Evolutionary conservation across 495 filamentous ascomycete species (phyloP).

Genomic region (Poronia punctata): DNA sequence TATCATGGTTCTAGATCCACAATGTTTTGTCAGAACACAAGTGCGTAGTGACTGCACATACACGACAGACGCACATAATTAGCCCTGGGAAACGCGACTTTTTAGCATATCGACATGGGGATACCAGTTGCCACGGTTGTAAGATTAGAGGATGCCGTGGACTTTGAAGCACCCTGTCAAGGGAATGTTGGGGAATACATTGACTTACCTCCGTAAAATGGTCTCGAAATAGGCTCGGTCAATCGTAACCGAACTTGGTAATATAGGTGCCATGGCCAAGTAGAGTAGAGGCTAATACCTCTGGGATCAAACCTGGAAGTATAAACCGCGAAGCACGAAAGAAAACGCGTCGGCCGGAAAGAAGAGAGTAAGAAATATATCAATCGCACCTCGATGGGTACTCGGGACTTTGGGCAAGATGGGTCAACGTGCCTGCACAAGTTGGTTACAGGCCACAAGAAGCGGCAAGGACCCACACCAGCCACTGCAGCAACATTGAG

Average conservation of each 20-base stretch:
- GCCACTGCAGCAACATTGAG: no score
- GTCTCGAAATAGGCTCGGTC: slow-evolving; percentile 48
- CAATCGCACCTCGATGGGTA: no score
- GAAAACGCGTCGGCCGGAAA: background rate
- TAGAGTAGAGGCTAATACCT: background rate
- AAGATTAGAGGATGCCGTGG: background rate
- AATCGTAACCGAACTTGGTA: slow-evolving; percentile 39
- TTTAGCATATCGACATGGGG: background rate
- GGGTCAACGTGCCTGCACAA: no score
- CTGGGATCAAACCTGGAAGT: background rate
- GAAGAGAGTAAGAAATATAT: background rate
- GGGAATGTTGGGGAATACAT: slow-evolving; percentile 5
- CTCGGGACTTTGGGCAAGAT: no score
- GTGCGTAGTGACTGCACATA: background rate
- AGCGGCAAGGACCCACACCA: no score
- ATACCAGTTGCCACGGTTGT: background rate
- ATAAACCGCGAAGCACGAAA: background rate
- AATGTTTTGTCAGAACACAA: slow-evolving; percentile 1
- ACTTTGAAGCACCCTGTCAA: background rate
- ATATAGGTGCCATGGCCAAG: slow-evolving; percentile 11
- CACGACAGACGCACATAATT: slow-evolving; percentile 9
- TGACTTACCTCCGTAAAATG: slow-evolving; percentile 42
- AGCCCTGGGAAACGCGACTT: slow-evolving; percentile 6
- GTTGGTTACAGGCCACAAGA: no score
- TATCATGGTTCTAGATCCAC: slow-evolving; percentile 3